phyloP scores from a whole-genome alignment of 2,329 filamentous ascomycete genomes.

The Hawksworthiomyces lignivorus region DNA sequence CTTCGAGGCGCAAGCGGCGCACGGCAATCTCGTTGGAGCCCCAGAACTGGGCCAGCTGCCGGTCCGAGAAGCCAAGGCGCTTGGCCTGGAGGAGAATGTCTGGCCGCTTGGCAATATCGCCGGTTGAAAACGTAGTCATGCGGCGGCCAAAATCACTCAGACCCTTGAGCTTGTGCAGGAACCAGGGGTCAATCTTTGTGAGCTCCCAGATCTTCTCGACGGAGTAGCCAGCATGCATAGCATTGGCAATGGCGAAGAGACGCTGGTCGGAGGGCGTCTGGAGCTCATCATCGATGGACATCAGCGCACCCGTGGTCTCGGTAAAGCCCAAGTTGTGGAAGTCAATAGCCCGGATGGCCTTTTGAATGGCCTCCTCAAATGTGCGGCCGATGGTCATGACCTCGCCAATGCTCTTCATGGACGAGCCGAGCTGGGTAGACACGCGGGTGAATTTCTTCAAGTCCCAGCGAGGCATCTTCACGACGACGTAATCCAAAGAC shows the following conservation, averaged over 20 bases:
- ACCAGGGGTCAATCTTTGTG: conserved; percentile 99
- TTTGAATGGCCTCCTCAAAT: conserved; percentile 97
- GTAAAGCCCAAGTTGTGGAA: conserved; percentile 94
- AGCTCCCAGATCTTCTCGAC: conserved; percentile 98
- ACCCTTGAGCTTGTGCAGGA: conserved; percentile 83
- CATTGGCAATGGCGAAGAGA: conserved; percentile 94
- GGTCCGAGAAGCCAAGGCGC: conserved; percentile 87
- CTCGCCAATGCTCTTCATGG: conserved; percentile 99
- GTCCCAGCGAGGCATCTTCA: conserved; percentile 99
- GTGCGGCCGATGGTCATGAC: conserved; percentile 97
- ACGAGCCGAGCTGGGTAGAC: conserved; percentile 89
- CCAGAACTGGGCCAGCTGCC: conserved; percentile 89
- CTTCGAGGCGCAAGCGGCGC: conserved; percentile 74
- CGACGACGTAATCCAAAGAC: conserved; percentile 93
- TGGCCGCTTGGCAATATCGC: conserved; percentile 56
- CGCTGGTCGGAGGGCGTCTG: conserved; percentile 97
- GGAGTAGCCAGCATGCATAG: conserved; percentile 87
- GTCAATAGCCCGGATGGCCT: conserved; percentile 92
- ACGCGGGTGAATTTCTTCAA: conserved; percentile 98
- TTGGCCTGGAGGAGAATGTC: conserved; percentile 75
- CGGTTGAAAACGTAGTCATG: conserved; percentile 59
- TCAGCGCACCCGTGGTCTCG: conserved; percentile 72
- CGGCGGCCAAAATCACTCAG: conserved; percentile 81
- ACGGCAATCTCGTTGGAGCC: conserved; percentile 90
- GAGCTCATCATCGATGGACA: conserved; percentile 92